These are phyloP conservation scores for Venturia pyrina DNA, from an alignment of 2,329 filamentous ascomycete species.

Conservation along the genomic window DNA sequence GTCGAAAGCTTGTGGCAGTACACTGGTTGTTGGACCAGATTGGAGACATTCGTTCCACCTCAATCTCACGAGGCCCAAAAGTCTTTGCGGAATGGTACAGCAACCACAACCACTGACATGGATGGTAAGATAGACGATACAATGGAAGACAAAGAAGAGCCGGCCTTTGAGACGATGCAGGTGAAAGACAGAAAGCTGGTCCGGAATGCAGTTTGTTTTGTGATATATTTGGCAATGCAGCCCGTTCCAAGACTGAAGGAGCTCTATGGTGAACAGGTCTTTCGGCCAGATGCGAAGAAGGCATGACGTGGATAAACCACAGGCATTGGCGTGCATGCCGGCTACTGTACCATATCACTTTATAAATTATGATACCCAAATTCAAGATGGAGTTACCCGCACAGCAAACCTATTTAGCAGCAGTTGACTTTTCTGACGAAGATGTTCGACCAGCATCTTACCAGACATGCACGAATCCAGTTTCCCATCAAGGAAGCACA, in stretches of 20 bases:
- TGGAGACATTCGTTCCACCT: conserved; percentile 8
- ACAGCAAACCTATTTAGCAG: not conserved
- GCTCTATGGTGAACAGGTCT: conserved; percentile 7
- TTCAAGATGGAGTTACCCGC: not conserved
- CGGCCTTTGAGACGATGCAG: conserved; percentile 13
- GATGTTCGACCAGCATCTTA: not conserved
- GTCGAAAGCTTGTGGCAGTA: conserved; percentile 9
- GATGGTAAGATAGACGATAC: not conserved
- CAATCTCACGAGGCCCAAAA: not conserved
- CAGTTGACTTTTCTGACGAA: not conserved
- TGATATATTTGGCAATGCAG: conserved; percentile 11
- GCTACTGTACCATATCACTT: not conserved
- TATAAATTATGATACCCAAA: conserved; percentile 1
- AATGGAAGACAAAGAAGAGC: conserved; percentile 11
- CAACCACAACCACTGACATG: not conserved
- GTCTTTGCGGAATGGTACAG: not conserved
- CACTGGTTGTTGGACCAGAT: conserved; percentile 11
- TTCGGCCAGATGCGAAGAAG: not conserved
- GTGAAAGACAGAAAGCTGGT: conserved; percentile 7
- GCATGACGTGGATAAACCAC: not conserved
- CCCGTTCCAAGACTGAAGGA: conserved; percentile 10
- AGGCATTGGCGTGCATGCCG: not conserved
- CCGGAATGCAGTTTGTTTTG: conserved; percentile 12
- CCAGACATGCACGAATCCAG: too few relatives aligned
- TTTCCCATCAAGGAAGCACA: too few relatives aligned